These are phyloP conservation scores for Grosmannia serpens DNA, from an alignment of 2,329 filamentous ascomycete genomes.

Conservation along the genomic window DNA sequence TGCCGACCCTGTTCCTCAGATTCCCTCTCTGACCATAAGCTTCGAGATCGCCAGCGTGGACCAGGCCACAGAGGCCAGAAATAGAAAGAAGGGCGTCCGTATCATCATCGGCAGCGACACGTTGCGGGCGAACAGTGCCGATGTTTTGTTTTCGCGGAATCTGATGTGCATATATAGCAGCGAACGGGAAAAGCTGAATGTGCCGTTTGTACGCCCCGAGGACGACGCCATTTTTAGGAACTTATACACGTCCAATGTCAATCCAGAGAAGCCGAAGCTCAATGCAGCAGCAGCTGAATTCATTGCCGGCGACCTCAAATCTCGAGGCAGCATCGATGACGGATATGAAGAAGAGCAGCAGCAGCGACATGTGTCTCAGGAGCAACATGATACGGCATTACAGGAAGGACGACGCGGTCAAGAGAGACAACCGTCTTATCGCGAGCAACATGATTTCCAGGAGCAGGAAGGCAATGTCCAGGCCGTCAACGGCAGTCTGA, in stretches of 20 bases:
- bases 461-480: background rate
- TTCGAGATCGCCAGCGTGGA: constrained; percentile 61
- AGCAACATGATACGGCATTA: background rate
- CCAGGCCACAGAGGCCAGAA: constrained; percentile 31
- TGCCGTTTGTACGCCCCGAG: constrained; percentile 87
- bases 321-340: constrained; percentile 8
- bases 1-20: constrained; percentile 58
- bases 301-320: constrained; percentile 21
- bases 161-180: constrained; percentile 78
- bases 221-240: constrained; percentile 71
- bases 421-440: background rate
- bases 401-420: background rate
- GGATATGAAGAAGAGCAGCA: constrained; percentile 6
- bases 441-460: background rate
- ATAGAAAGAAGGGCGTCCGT: constrained; percentile 55
- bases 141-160: constrained; percentile 86
- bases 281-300: constrained; percentile 40
- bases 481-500: constrained; percentile 13
- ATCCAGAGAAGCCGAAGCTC: constrained; percentile 44
- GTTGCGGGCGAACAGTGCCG: constrained; percentile 74
- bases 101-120: constrained; percentile 87
- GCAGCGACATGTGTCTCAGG: background rate
- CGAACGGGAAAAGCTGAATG: constrained; percentile 73
- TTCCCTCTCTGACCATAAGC: constrained; percentile 68
- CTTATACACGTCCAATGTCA: constrained; percentile 51